Conservation (phyloP, 164 flowering plant species). For the Vitis vinifera region DNA sequence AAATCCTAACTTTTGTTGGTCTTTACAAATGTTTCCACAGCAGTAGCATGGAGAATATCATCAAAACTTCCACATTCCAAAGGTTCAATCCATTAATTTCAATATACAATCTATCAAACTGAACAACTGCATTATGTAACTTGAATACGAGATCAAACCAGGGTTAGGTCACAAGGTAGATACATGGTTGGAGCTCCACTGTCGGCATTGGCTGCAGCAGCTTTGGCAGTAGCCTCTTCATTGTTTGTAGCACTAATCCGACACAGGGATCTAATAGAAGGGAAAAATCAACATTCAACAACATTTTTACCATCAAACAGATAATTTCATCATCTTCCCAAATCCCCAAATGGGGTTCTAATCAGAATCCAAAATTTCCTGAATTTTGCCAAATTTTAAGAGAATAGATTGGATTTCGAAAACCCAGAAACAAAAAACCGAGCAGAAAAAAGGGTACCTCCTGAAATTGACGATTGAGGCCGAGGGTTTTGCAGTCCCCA, state of each 20-base stretch:
- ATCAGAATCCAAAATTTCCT: too few relatives aligned
- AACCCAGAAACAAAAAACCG: background rate
- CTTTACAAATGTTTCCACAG: too few relatives aligned
- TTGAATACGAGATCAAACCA: constrained; percentile 17
- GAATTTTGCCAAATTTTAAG: too few relatives aligned
- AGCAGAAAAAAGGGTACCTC: constrained; percentile 5
- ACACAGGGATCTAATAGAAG: constrained; percentile 37
- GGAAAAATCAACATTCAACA: background rate
- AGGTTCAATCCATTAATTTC: too few relatives aligned
- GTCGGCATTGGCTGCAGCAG: constrained; percentile 61
- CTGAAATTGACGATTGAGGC: background rate
- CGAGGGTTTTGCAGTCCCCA: background rate
- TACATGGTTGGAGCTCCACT: constrained; percentile 88
- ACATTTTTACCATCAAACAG: background rate
- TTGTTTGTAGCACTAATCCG: constrained; percentile 45
- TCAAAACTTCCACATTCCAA: too few relatives aligned
- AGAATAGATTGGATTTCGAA: too few relatives aligned
- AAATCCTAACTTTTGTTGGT: too few relatives aligned
- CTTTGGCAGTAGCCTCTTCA: constrained; percentile 80
- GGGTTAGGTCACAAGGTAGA: constrained; percentile 5
- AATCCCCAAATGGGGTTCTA: too few relatives aligned
- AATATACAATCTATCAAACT: too few relatives aligned
- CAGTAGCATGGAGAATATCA: too few relatives aligned
- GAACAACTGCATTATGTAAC: background rate
- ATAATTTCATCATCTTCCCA: background rate